phyloP scores from a whole-genome alignment of 2,329 filamentous ascomycete genomes.

The Plenodomus lindquistii region DNA sequence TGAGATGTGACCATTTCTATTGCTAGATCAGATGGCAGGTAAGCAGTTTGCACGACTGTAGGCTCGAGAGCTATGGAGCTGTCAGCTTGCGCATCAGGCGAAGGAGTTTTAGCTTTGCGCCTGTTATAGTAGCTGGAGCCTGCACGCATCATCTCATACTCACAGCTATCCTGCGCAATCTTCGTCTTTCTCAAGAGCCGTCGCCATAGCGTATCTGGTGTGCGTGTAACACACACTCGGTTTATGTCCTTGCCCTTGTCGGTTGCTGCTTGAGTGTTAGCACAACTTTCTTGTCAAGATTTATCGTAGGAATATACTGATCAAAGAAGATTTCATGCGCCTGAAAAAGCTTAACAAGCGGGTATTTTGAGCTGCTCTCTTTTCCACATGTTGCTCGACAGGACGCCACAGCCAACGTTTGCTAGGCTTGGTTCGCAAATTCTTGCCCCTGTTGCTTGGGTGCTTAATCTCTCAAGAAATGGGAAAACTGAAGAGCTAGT shows the following conservation, averaged over 20 bases:
- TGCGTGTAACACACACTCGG: not conserved
- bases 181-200: not conserved
- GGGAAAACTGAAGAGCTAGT: too few relatives aligned
- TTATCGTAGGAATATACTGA: not conserved
- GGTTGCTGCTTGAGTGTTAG: not conserved
- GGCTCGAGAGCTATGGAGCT: not conserved
- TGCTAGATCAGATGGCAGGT: not conserved
- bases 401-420: not conserved
- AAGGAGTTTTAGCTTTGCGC: not conserved
- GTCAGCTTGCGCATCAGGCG: not conserved
- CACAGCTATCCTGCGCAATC: not conserved
- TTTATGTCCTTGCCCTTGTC: not conserved
- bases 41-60: not conserved
- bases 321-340: not conserved
- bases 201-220: not conserved
- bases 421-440: not conserved
- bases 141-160: not conserved
- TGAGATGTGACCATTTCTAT: not conserved
- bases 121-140: not conserved
- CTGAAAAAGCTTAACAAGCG: not conserved
- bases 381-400: not conserved
- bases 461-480: not conserved
- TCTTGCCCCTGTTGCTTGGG: not conserved
- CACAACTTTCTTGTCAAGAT: not conserved
- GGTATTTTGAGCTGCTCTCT: not conserved